Evolutionary conservation across 192 early-diverging fungal species (phyloP).

Genomic region (Funneliformis mosseae): DNA sequence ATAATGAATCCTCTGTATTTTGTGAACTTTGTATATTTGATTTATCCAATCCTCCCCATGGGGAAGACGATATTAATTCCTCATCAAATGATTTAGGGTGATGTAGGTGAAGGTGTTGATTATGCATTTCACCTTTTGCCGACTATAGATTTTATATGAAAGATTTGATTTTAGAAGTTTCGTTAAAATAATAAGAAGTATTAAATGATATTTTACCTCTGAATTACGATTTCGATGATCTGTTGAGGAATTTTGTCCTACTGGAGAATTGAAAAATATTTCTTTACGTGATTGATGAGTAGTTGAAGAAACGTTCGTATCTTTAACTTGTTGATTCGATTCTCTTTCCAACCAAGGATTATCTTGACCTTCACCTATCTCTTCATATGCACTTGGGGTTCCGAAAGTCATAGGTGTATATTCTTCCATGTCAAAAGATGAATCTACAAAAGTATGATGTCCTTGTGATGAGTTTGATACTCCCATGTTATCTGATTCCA

Average conservation of each 20-base stretch:
- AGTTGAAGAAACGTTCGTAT: background rate
- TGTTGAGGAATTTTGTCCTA: background rate
- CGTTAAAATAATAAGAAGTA: too few relatives aligned
- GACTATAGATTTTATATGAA: too few relatives aligned
- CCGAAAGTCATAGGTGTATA: background rate
- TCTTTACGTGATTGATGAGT: too few relatives aligned
- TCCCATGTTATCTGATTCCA: background rate
- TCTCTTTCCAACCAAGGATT: constrained; percentile 42
- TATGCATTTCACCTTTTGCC: too few relatives aligned
- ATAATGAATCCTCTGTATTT: background rate
- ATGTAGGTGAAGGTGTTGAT: background rate
- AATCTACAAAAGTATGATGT: background rate
- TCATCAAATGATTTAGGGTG: background rate
- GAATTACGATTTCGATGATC: background rate
- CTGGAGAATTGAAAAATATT: too few relatives aligned
- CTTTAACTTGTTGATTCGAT: background rate
- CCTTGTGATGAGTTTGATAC: background rate
- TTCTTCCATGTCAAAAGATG: background rate
- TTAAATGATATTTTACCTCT: too few relatives aligned
- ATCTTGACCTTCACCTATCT: constrained; percentile 43
- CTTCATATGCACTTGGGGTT: constrained; percentile 41
- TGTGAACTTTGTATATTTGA: background rate
- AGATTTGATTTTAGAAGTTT: too few relatives aligned
- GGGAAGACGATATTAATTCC: background rate
- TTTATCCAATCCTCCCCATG: background rate